Evolutionary conservation across 1,139 yeast genomes (phyloP).

Genomic region (Suhomyces kunorum): DNA sequence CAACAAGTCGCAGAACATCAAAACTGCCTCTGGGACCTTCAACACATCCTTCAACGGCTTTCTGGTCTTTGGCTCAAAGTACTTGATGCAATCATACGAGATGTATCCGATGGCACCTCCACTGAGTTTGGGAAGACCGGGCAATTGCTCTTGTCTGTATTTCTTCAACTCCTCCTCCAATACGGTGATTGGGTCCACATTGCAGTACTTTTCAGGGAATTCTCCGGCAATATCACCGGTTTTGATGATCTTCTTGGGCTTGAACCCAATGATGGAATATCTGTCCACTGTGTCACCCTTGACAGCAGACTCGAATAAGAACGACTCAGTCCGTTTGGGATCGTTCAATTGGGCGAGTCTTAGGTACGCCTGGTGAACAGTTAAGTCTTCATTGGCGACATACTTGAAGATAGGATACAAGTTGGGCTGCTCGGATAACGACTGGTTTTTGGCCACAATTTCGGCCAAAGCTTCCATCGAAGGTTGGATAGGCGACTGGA

Average conservation of each 20-base stretch:
- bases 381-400: constrained; percentile 72
- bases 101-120: constrained; percentile 98
- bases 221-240: constrained; percentile 59
- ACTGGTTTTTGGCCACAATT: constrained; percentile 43
- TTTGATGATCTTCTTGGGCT: constrained; percentile 75
- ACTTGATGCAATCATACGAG: constrained; percentile 93
- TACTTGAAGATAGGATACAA: constrained; percentile 79
- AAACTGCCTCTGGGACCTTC: constrained; percentile 83
- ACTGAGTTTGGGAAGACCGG: constrained; percentile 79
- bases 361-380: constrained; percentile 88
- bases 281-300: constrained; percentile 89
- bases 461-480: constrained; percentile 50
- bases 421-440: constrained; percentile 43
- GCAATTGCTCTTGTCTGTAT: constrained; percentile 69
- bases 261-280: constrained; percentile 85
- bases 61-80: constrained; percentile 87
- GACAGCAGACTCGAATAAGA: constrained; percentile 82
- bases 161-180: constrained; percentile 71
- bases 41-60: constrained; percentile 75
- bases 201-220: constrained; percentile 36
- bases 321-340: constrained; percentile 61
- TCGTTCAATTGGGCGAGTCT: constrained; percentile 76
- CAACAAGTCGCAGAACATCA: constrained; percentile 88
- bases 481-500: constrained; percentile 57
- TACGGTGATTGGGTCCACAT: constrained; percentile 74